phyloP scores from a whole-genome alignment of 1,139 yeast species.

The Saccharomyces hybrid region DNA sequence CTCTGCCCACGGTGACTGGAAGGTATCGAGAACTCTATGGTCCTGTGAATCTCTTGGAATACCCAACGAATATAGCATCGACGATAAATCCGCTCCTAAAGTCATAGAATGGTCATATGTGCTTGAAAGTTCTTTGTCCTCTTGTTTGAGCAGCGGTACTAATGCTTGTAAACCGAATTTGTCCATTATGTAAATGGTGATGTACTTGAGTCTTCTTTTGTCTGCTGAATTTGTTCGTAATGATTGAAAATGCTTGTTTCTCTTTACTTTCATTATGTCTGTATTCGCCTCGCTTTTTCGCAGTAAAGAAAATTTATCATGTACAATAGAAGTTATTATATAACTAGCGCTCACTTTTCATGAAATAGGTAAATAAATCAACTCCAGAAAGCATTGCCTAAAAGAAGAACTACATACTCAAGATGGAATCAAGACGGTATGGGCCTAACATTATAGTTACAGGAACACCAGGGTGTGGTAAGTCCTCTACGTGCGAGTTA shows the following conservation, averaged over 20 bases:
- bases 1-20: conserved; percentile 92
- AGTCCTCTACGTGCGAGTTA: conserved; percentile 71
- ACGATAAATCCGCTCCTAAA: conserved; percentile 73
- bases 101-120: conserved; percentile 42
- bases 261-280: neutral
- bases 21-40: conserved; percentile 50
- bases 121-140: conserved; percentile 18
- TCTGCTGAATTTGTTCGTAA: neutral
- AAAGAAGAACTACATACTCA: neutral
- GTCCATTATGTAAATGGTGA: conserved; percentile 33
- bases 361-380: neutral
- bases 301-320: neutral
- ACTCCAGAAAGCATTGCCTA: neutral
- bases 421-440: conserved; percentile 21
- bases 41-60: conserved; percentile 22
- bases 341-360: neutral
- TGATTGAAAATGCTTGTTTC: neutral
- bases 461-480: conserved; percentile 98
- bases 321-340: neutral
- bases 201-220: conserved; percentile 3
- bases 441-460: conserved; percentile 79
- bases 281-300: neutral
- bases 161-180: conserved; percentile 74
- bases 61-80: conserved; percentile 49
- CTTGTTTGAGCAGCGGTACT: conserved; percentile 48